Base-by-base conservation (phyloP, 2,329 filamentous ascomycete species). In the Anthostomella pinea region DNA sequence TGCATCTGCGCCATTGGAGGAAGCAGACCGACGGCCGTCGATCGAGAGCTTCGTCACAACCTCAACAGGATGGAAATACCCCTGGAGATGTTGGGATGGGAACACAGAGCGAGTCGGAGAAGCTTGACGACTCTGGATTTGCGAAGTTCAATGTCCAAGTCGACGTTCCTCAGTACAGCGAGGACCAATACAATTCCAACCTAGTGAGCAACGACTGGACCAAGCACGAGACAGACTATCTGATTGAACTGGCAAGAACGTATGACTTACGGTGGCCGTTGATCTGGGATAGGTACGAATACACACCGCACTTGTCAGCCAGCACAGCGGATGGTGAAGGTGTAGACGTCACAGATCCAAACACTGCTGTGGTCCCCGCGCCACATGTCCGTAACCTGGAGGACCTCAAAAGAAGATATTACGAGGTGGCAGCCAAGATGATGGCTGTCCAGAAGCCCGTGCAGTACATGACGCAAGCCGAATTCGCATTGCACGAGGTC, bases 261-360 rank as follows among this genome's bases (percentile, higher is more conserved):
- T 95, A 82, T 57, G 88, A 95, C 56, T 73, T 95, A 42, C 83
- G 93, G 49, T 98, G 93, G 89, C 77, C 91, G 3, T 63, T 97
- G 11, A 87, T 98, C 42, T 87, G 84, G 72, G 93, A 98, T 62
- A 85, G 91, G 39, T 98, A 96, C 66, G 87, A 95, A 35, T 95
- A 79, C 59, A 65, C 60, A 4, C 70, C 75, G 3, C 65, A 67
- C 19, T 58, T 65, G 2, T 62, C 65, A 13, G 48, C 43, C 7
- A 38, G 35, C 3, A 23, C 33, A 13, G 44, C 22, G 2, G 67
- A 70, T 30, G 65, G 64, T 34, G 66, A 73, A 30, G 67, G 67
- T 2, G 63, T 57, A 13, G 65, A 70, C 13, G 36, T 22, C 24
- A 67, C 65, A 28, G 65, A 69, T 30, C 66, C 70, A 43, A 68